Evolutionary conservation across 2,329 filamentous ascomycete species (phyloP).

Genomic region (Clarireedia sp.): DNA sequence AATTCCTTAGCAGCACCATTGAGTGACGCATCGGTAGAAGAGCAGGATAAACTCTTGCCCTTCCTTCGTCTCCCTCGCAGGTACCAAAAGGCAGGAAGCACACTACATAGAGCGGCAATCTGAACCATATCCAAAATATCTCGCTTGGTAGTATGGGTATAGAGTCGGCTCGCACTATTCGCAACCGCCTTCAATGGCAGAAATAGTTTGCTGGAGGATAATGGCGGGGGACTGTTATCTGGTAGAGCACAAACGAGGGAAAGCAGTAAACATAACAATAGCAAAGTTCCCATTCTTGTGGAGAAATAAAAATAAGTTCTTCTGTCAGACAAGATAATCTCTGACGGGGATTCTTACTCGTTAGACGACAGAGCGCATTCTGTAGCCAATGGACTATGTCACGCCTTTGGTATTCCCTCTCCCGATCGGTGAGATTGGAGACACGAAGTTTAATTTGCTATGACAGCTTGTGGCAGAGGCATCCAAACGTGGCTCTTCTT

Average conservation of each 20-base stretch:
- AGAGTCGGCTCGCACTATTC: conserved; percentile 15
- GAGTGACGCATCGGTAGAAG: conserved; percentile 11
- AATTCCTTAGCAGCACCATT: neutral
- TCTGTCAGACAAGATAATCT: neutral
- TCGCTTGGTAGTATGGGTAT: conserved; percentile 14
- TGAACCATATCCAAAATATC: conserved; percentile 20
- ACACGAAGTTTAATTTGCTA: no score
- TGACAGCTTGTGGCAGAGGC: no score
- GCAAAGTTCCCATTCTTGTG: conserved; percentile 3
- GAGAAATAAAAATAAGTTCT: neutral
- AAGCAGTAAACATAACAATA: neutral
- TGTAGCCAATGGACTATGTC: conserved; percentile 7
- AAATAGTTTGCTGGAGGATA: neutral
- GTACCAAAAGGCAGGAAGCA: conserved; percentile 22
- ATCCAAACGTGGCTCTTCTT: no score
- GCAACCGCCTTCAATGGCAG: conserved; percentile 12
- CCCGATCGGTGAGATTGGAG: no score
- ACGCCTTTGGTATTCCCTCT: neutral
- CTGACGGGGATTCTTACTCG: conserved; percentile 4
- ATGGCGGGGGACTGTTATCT: neutral
- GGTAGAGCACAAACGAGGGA: conserved; percentile 3
- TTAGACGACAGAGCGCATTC: neutral
- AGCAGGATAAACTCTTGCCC: conserved; percentile 13
- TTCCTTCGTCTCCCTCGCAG: conserved; percentile 14
- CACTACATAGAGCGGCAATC: conserved; percentile 16